Evolutionary conservation across 257 asterid genomes (phyloP).

Genomic region (Scutellaria galericulata): DNA sequence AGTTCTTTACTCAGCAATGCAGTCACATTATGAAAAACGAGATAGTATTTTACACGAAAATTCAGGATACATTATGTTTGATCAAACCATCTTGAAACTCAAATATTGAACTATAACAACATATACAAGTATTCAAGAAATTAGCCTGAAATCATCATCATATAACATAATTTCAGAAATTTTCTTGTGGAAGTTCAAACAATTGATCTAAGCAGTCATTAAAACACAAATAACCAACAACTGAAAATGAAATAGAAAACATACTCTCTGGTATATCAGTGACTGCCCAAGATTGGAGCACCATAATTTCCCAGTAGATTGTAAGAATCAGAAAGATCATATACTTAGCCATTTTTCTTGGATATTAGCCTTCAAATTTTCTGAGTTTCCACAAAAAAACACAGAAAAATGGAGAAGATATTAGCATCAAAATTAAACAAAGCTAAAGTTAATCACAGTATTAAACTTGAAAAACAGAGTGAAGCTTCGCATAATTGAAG

Average conservation of each 20-base stretch:
- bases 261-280: slow-evolving; percentile 70
- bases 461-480: slow-evolving; percentile 33
- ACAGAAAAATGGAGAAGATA: slow-evolving; percentile 12
- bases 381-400: slow-evolving; percentile 17
- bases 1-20: not conserved
- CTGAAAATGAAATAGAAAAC: not conserved
- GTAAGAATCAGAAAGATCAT: slow-evolving; percentile 40
- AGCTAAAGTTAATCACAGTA: slow-evolving; percentile 31
- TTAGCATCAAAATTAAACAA: slow-evolving; percentile 33
- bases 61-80: too few species aligned
- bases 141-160: not conserved
- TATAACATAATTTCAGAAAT: not conserved
- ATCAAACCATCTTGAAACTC: not conserved
- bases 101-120: too few species aligned
- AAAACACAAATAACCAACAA: not conserved
- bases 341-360: slow-evolving; percentile 50
- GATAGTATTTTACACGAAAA: too few species aligned
- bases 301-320: slow-evolving; percentile 41
- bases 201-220: not conserved
- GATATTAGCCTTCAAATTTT: slow-evolving; percentile 7
- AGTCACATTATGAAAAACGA: not conserved
- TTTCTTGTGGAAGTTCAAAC: not conserved
- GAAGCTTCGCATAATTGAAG: slow-evolving; percentile 49
- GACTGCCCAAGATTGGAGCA: slow-evolving; percentile 48
- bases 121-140: not conserved